These are phyloP conservation scores for Arabis alpina DNA, from an alignment of 345 rosid genomes.

Conservation along the genomic window DNA sequence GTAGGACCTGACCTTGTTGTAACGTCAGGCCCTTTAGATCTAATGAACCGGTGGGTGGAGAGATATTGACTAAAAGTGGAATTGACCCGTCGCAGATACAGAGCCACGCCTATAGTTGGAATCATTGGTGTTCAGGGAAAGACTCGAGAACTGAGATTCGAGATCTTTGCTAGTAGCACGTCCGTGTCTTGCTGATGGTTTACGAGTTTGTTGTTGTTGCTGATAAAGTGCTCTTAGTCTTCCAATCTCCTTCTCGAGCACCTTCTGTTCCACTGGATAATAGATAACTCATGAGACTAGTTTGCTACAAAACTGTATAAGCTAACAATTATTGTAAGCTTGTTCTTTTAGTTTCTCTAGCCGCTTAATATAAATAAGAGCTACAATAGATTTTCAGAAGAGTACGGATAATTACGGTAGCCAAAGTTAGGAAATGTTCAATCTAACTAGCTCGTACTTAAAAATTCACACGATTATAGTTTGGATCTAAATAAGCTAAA, in stretches of 20 bases:
- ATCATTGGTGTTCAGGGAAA: slow-evolving; percentile 76
- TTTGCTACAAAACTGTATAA: not conserved
- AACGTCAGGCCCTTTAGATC: slow-evolving; percentile 17
- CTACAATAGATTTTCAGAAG: not conserved
- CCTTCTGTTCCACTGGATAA: slow-evolving; percentile 92
- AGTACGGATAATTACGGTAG: not conserved
- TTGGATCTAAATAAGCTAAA: slow-evolving; percentile 3
- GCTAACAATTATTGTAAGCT: not conserved
- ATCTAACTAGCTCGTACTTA: not conserved
- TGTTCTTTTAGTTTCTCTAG: too few species aligned
- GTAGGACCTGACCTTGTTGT: slow-evolving; percentile 9
- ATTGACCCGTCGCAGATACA: slow-evolving; percentile 67
- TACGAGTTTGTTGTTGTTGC: slow-evolving; percentile 62
- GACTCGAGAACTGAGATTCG: slow-evolving; percentile 85
- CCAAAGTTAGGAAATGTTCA: not conserved
- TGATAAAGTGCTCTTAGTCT: slow-evolving; percentile 74
- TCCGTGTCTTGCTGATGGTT: slow-evolving; percentile 67
- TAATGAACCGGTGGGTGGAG: slow-evolving; percentile 15
- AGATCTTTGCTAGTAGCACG: slow-evolving; percentile 80
- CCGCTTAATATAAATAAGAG: too few species aligned
- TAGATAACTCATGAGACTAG: slow-evolving; percentile 33
- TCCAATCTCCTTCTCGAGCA: slow-evolving; percentile 91
- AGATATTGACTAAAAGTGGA: slow-evolving; percentile 53
- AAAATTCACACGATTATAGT: slow-evolving; percentile 6
- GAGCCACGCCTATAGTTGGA: slow-evolving; percentile 63